Percentiles rank a stretch among this genome's conserved stretches.
phyloP scores from a whole-genome alignment of 2,329 filamentous ascomycete species.

The Sporothrix brasiliensis region DNA sequence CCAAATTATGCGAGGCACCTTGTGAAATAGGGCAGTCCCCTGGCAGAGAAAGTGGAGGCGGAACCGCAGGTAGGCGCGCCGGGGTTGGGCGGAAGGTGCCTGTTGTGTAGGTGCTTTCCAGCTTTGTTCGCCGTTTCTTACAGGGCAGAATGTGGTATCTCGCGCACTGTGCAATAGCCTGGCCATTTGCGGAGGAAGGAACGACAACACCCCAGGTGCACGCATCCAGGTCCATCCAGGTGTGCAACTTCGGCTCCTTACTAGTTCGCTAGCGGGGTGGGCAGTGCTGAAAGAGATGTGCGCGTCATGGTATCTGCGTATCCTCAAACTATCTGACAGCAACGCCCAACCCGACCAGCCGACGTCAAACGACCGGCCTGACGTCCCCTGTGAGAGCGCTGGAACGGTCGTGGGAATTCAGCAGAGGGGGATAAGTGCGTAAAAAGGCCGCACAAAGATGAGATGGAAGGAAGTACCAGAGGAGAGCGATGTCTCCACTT shows the following conservation, averaged over 20 bases:
- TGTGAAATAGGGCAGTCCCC: not conserved
- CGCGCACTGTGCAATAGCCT: not conserved
- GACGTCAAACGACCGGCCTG: too few relatives aligned
- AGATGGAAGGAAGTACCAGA: not conserved
- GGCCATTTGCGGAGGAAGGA: not conserved
- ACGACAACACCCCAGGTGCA: not conserved
- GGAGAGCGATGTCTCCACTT: constrained; percentile 6
- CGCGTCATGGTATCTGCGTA: not conserved
- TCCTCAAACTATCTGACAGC: not conserved
- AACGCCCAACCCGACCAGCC: too few relatives aligned
- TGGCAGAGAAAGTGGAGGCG: constrained; percentile 21
- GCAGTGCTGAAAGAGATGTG: constrained; percentile 16
- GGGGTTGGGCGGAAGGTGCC: not conserved
- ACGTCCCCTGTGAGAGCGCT: too few relatives aligned
- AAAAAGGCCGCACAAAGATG: constrained; percentile 8
- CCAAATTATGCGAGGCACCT: not conserved
- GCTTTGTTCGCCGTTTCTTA: constrained; percentile 10
- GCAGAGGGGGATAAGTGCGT: not conserved
- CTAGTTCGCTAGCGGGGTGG: constrained; percentile 18
- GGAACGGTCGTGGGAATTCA: not conserved
- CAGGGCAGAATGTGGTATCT: not conserved
- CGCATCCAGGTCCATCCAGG: constrained; percentile 12
- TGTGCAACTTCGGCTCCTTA: constrained; percentile 2
- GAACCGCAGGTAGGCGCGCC: constrained; percentile 10
- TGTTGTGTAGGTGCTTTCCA: not conserved